phyloP scores from a whole-genome alignment of 345 rosid species.

The Clausena lansium region DNA sequence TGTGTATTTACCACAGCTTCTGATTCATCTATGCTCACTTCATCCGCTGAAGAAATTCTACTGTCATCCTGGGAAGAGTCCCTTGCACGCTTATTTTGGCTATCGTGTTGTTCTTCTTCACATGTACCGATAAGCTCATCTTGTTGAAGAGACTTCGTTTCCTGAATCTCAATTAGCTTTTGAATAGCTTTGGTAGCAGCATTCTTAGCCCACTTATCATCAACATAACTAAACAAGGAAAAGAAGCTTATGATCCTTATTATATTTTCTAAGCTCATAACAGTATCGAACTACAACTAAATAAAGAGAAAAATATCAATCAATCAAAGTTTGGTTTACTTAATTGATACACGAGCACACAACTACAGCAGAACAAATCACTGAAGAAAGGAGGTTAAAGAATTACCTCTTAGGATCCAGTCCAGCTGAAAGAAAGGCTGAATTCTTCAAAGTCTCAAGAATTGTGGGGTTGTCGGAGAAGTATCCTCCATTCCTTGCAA shows the following conservation, averaged over 20 bases:
- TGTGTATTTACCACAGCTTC: constrained; percentile 6
- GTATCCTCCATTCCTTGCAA: constrained; percentile 40
- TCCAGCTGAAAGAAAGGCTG: constrained; percentile 43
- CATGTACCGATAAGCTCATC: neutral
- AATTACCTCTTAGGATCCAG: constrained; percentile 48
- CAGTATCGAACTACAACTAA: neutral
- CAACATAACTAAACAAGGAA: constrained; percentile 23
- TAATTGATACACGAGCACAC: neutral
- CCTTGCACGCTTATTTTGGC: constrained; percentile 17
- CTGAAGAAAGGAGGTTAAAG: constrained; percentile 6
- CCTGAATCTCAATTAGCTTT: constrained; percentile 33
- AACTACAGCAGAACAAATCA: neutral
- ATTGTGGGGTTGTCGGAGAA: constrained; percentile 36
- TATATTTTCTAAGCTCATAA: neutral
- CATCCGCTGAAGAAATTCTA: constrained; percentile 15
- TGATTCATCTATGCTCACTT: constrained; percentile 1
- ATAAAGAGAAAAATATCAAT: constrained; percentile 5
- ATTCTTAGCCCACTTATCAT: constrained; percentile 33
- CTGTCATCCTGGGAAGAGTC: constrained; percentile 17
- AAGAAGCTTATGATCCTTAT: neutral
- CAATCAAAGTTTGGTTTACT: neutral
- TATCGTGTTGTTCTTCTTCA: constrained; percentile 20
- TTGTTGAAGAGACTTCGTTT: constrained; percentile 7
- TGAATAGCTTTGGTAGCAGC: constrained; percentile 41
- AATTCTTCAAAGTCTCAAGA: constrained; percentile 33